Evolutionary conservation across 2,329 filamentous ascomycete species (phyloP).

Genomic region (Periconia sp.): DNA sequence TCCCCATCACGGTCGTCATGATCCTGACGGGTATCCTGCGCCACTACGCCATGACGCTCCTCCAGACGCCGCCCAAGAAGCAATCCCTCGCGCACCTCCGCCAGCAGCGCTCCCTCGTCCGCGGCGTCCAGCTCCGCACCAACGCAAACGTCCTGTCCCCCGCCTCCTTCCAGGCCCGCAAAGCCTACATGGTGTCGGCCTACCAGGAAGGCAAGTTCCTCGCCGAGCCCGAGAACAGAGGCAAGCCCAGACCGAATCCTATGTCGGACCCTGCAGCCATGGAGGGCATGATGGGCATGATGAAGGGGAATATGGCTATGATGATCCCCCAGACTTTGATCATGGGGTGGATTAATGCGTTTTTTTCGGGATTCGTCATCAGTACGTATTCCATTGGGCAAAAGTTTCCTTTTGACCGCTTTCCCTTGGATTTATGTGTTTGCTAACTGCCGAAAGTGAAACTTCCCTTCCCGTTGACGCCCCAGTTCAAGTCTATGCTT

Average conservation of each 20-base stretch:
- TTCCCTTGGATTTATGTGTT: not conserved
- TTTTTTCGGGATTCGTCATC: slow-evolving; percentile 97
- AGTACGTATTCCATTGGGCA: slow-evolving; percentile 58
- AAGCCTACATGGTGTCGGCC: slow-evolving; percentile 75
- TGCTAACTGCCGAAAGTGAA: slow-evolving; percentile 65
- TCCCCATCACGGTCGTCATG: slow-evolving; percentile 98
- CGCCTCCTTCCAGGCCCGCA: slow-evolving; percentile 75
- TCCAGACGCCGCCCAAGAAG: slow-evolving; percentile 82
- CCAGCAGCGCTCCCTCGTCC: slow-evolving; percentile 80
- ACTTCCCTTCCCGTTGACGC: slow-evolving; percentile 93
- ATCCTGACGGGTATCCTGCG: slow-evolving; percentile 92
- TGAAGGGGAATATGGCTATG: slow-evolving; percentile 99
- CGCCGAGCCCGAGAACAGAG: slow-evolving; percentile 83
- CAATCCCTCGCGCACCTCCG: slow-evolving; percentile 73
- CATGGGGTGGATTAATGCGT: slow-evolving; percentile 99
- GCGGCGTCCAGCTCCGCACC: slow-evolving; percentile 79
- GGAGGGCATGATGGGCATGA: slow-evolving; percentile 99
- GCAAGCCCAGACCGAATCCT: slow-evolving; percentile 87
- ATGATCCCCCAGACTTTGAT: slow-evolving; percentile 98
- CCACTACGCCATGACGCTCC: slow-evolving; percentile 92
- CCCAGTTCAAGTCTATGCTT: slow-evolving; percentile 99
- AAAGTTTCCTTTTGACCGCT: not conserved
- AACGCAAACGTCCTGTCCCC: slow-evolving; percentile 81
- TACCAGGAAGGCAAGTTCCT: slow-evolving; percentile 87
- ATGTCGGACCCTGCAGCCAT: slow-evolving; percentile 94